Conservation (phyloP, 2,329 filamentous ascomycete species). For the Nakataea oryzae region DNA sequence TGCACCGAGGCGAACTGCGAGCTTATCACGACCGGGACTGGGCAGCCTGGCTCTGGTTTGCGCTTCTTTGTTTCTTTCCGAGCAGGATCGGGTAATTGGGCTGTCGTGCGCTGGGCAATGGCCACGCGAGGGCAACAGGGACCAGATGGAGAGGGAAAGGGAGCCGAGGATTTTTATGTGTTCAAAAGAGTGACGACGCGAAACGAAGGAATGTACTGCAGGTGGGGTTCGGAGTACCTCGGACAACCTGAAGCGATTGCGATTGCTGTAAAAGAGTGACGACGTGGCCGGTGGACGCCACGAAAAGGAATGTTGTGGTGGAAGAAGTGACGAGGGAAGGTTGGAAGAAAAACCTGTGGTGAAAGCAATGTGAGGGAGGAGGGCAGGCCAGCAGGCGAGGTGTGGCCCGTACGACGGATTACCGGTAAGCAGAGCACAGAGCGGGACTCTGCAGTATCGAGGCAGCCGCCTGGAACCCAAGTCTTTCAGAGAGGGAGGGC, state of each 20-base stretch:
- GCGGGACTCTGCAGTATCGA: background rate
- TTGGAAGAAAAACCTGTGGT: background rate
- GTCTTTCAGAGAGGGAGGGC: too few relatives aligned
- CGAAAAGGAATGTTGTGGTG: conserved; percentile 7
- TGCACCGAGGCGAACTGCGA: background rate
- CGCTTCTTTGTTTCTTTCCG: background rate
- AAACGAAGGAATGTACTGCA: conserved; percentile 7
- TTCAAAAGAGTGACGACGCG: conserved; percentile 1
- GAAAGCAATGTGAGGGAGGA: background rate
- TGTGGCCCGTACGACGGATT: background rate
- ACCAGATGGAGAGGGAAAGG: background rate
- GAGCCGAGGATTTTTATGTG: background rate
- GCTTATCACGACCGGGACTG: background rate
- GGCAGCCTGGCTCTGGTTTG: background rate
- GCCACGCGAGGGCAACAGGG: too few relatives aligned
- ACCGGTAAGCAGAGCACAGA: background rate
- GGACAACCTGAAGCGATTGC: too few relatives aligned
- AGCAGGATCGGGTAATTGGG: background rate
- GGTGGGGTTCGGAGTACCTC: background rate
- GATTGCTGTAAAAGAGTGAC: background rate
- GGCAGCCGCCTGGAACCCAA: background rate
- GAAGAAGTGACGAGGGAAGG: conserved; percentile 1
- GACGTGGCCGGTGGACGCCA: background rate
- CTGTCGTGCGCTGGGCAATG: background rate
- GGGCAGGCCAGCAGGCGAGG: background rate